phyloP scores from a whole-genome alignment of 768 basidiomycete genomes.

The Tulasnella sp. region DNA sequence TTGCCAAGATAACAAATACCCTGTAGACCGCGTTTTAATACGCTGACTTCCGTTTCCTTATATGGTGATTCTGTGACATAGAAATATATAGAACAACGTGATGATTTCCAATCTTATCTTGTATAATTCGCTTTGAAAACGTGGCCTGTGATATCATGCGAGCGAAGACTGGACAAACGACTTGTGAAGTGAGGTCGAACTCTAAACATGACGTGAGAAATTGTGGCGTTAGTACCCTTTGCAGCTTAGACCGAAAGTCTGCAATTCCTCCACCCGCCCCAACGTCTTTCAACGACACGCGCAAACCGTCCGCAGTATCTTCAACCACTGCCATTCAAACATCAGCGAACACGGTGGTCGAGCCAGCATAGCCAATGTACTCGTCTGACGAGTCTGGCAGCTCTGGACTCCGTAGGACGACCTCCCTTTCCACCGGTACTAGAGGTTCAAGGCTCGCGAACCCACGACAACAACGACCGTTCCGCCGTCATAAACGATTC shows the following conservation, averaged over 20 bases:
- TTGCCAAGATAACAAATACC: background rate
- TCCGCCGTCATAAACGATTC: conserved; percentile 9
- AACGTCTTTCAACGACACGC: background rate
- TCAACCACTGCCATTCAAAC: background rate
- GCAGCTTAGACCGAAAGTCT: background rate
- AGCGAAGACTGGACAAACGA: background rate
- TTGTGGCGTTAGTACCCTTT: background rate
- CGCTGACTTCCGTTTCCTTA: background rate
- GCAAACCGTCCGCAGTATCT: background rate
- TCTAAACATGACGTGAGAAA: background rate
- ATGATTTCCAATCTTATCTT: background rate
- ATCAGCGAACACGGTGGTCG: background rate
- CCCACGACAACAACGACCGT: background rate
- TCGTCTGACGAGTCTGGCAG: background rate
- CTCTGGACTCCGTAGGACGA: background rate
- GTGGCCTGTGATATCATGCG: background rate
- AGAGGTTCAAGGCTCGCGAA: background rate
- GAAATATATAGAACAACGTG: background rate
- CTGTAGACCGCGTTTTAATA: background rate
- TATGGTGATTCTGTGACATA: background rate
- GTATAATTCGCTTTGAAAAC: background rate
- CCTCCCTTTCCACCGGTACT: background rate
- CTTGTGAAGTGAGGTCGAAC: background rate
- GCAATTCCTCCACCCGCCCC: background rate
- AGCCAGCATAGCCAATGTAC: background rate